phyloP scores from a whole-genome alignment of 106 monocot species.

The Alisma plantagoaquatica region DNA sequence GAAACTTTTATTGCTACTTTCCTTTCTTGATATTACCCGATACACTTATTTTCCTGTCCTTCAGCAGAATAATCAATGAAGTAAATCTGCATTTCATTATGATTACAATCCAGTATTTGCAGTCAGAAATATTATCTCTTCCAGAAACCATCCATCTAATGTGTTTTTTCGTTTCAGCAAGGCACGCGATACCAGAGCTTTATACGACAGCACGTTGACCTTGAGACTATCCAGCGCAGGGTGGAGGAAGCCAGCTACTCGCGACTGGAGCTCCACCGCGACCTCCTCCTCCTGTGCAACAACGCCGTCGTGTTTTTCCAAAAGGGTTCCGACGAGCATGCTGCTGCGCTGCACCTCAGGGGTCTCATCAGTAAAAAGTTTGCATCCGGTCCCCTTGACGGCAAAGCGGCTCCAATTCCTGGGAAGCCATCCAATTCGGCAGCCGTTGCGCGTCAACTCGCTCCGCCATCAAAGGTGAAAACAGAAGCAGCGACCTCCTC shows the following conservation, averaged over 20 bases:
- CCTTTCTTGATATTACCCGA: no score
- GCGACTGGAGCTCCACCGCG: constrained; percentile 44
- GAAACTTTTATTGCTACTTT: no score
- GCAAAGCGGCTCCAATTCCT: not conserved
- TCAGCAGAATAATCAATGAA: no score
- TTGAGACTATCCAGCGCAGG: constrained; percentile 39
- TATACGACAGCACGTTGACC: constrained; percentile 75
- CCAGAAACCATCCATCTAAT: no score
- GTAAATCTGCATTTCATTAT: no score
- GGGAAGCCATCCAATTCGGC: not conserved
- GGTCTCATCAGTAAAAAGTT: constrained; percentile 29
- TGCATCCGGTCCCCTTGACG: not conserved
- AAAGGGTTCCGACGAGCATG: constrained; percentile 29
- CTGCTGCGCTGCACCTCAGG: constrained; percentile 43
- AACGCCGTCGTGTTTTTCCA: constrained; percentile 80
- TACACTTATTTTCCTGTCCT: no score
- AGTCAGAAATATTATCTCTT: no score
- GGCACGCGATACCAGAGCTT: constrained; percentile 28
- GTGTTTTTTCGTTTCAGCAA: no score
- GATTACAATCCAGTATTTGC: no score
- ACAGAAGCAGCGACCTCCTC: constrained; percentile 15
- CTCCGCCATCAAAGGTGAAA: constrained; percentile 3
- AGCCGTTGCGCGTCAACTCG: not conserved
- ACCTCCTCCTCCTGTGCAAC: constrained; percentile 67
- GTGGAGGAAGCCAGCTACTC: constrained; percentile 25